Conservation (phyloP, 345 rosid genomes). For the Garcia nutans region DNA sequence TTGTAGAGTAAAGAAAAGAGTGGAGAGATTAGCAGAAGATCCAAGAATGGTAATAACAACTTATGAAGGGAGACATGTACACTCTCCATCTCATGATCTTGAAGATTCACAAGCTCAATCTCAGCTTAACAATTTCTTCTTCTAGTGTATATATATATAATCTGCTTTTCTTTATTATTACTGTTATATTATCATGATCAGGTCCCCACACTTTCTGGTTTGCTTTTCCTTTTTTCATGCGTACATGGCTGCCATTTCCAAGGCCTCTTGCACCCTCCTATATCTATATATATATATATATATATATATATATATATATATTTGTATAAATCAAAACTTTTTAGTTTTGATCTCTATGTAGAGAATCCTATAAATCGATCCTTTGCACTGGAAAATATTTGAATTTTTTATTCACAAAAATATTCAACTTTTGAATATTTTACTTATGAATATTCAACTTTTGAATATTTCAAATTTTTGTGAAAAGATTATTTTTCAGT, state of each 20-base stretch:
- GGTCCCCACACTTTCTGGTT: background rate
- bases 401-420: too few species aligned
- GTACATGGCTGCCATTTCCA: too few species aligned
- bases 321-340: too few species aligned
- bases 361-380: background rate
- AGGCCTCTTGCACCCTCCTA: too few species aligned
- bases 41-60: constrained; percentile 99
- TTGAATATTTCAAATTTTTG: background rate
- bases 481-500: background rate
- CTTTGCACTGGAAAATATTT: background rate
- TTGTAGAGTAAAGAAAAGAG: constrained; percentile 93
- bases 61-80: constrained; percentile 91
- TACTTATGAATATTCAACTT: too few species aligned
- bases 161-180: too few species aligned
- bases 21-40: constrained; percentile 96
- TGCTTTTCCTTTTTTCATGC: background rate
- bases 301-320: too few species aligned
- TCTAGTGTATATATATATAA: constrained; percentile 32
- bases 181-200: too few species aligned
- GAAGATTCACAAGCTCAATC: constrained; percentile 52
- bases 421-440: background rate
- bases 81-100: constrained; percentile 75
- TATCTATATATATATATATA: too few species aligned
- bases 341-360: too few species aligned
- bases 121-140: constrained; percentile 63